Conservation (phyloP, 1,284 basidiomycete species). For the Melampsora larici-populina region DNA sequence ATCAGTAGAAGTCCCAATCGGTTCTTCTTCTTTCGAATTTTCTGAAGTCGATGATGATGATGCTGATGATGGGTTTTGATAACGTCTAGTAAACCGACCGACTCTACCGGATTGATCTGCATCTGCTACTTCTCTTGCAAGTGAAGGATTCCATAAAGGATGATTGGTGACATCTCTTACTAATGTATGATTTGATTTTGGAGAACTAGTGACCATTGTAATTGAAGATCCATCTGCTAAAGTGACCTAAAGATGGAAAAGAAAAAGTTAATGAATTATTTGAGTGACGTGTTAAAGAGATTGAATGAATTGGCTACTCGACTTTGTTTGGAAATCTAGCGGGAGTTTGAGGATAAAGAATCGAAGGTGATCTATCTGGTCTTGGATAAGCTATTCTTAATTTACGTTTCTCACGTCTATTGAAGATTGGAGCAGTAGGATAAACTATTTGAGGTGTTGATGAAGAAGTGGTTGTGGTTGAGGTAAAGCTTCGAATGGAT, state of each 20-base stretch:
- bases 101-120: slow-evolving; percentile 31
- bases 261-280: not conserved
- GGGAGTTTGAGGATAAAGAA: slow-evolving; percentile 9
- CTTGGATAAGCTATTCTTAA: slow-evolving; percentile 24
- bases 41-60: not conserved
- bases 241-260: slow-evolving; percentile 14
- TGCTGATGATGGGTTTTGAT: slow-evolving; percentile 1
- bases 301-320: not conserved
- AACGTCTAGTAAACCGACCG: slow-evolving; percentile 35
- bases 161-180: slow-evolving; percentile 38
- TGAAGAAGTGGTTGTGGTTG: too few species aligned
- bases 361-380: slow-evolving; percentile 15
- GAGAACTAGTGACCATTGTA: slow-evolving; percentile 17
- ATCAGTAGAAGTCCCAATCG: not conserved
- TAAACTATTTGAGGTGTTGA: slow-evolving; percentile 1
- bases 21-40: not conserved
- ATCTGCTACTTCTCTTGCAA: slow-evolving; percentile 36
- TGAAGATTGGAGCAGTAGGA: slow-evolving; percentile 29
- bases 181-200: slow-evolving; percentile 2
- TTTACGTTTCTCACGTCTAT: slow-evolving; percentile 35
- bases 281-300: not conserved
- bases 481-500: too few species aligned
- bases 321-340: slow-evolving; percentile 21
- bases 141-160: slow-evolving; percentile 32
- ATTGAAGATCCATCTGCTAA: slow-evolving; percentile 31